phyloP scores from a whole-genome alignment of 192 early-diverging fungal species.

The Linderina pennispora region DNA sequence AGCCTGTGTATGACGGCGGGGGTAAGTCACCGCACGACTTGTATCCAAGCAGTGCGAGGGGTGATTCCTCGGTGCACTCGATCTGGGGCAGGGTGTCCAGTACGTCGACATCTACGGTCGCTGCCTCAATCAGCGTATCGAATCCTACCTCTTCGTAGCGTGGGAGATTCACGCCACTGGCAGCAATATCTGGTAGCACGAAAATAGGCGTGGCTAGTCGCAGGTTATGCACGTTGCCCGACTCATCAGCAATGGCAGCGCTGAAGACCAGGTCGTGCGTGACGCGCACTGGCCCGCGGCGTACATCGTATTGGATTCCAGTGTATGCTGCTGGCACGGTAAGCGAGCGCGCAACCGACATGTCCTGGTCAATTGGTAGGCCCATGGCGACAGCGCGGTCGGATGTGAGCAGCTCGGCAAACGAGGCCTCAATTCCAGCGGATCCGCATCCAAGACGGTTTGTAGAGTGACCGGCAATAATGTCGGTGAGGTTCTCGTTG shows the following conservation, averaged over 20 bases:
- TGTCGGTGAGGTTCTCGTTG: constrained; percentile 14
- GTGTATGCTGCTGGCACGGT: constrained; percentile 33
- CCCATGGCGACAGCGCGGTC: not conserved
- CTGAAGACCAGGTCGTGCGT: constrained; percentile 32
- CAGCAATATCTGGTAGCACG: constrained; percentile 22
- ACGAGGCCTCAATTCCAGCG: not conserved
- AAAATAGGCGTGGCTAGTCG: constrained; percentile 38
- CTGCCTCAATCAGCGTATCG: constrained; percentile 21
- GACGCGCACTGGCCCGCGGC: constrained; percentile 25
- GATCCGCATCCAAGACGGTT: not conserved
- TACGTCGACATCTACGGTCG: not conserved
- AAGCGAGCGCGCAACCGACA: constrained; percentile 16
- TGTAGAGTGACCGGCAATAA: constrained; percentile 17
- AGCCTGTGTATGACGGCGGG: constrained; percentile 8
- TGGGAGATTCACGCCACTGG: constrained; percentile 21
- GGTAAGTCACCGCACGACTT: constrained; percentile 1
- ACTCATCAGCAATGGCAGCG: constrained; percentile 18
- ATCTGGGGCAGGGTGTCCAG: no score
- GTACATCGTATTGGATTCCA: constrained; percentile 42
- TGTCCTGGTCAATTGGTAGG: constrained; percentile 22
- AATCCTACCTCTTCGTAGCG: constrained; percentile 29
- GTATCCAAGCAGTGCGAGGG: constrained; percentile 5
- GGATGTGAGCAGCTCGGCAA: not conserved
- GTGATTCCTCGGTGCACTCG: no score
- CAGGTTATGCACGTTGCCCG: constrained; percentile 21